These are phyloP conservation scores for Diaporthe sp. DNA, from an alignment of 2,329 filamentous ascomycete species.

Conservation along the genomic window DNA sequence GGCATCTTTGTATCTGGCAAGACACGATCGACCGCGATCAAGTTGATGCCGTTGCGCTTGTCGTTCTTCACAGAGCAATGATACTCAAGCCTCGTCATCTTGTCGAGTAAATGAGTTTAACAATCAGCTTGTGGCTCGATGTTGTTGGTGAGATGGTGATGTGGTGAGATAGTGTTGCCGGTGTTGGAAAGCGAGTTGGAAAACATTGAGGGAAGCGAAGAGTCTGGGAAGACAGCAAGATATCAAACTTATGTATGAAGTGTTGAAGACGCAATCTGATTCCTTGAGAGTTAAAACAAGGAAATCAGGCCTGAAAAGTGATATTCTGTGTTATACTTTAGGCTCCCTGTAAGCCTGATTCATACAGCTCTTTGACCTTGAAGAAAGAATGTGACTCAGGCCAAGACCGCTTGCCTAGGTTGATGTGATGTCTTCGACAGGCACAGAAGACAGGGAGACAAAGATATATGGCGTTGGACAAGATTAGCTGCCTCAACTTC, in stretches of 20 bases:
- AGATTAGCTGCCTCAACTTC: not conserved
- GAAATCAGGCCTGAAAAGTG: not conserved
- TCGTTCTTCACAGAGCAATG: not conserved
- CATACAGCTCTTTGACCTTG: not conserved
- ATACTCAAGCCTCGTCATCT: slow-evolving; percentile 21
- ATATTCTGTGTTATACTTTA: not conserved
- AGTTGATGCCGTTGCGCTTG: no score
- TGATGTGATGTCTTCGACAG: not conserved
- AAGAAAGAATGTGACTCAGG: not conserved
- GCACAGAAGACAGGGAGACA: not conserved
- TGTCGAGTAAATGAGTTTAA: not conserved
- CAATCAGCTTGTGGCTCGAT: not conserved
- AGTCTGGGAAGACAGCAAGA: not conserved
- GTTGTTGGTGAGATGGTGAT: not conserved
- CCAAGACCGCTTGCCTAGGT: not conserved
- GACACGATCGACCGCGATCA: not conserved
- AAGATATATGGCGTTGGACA: not conserved
- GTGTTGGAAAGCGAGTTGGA: no score
- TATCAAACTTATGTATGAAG: not conserved
- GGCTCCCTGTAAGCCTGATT: not conserved
- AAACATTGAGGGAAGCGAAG: not conserved
- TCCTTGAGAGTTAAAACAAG: not conserved
- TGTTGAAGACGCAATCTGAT: not conserved
- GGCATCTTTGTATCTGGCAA: not conserved
- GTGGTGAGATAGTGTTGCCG: not conserved